Evolutionary conservation across 192 early-diverging fungal genomes (phyloP), one percentile per base, ranked within the genome.

Genomic region (Coemansia sp.): DNA sequence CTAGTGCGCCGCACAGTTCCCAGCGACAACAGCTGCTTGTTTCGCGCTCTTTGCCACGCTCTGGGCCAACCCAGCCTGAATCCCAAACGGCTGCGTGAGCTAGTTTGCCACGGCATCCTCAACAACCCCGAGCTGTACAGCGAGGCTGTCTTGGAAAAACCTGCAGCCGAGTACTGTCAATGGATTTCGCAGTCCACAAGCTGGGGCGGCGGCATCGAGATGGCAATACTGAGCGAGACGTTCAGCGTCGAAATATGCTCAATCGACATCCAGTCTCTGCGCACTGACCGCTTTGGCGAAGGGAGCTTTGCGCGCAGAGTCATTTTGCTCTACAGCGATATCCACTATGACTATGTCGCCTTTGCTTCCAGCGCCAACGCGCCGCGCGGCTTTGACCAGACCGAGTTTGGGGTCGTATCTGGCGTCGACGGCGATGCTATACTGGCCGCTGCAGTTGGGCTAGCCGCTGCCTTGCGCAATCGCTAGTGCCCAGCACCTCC

Each of bases 291-390:
- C 24, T 90, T 90, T 64, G 87, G 89, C 52, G 82, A 84, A 64
- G 81, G 71, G 3, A 53, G 57, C 48, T 81, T 83, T 53, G 12
- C 58, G 3, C 54, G 53, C 9, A 64, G 84, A 8, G 80, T 80
- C 14, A 55, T 84, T 53, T 32, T 86, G n/a, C 53, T 87, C 1
- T 85, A 84, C 67, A 82, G 74, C 44, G 87, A 86, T 4, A 78
- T 83, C 40, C 90, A 90, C 66, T 91, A 89, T 68, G 88, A 91
- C 75, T 88, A 87, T 50, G 70, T 87, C 8, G 88, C 81, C 2
- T 56, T 86, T 29, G 59, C 78, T 0, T 74, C 82, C 0, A 26
- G 18, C 24, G 53, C 27, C 6, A 61, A 52, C 19, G 66, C 67
- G 9, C 71, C 82, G 4, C 39, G 39, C 22, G 86, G 84, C 12